These are phyloP conservation scores for Heterobasidion annosum DNA, from an alignment of 1,284 basidiomycete species.

Conservation along the genomic window DNA sequence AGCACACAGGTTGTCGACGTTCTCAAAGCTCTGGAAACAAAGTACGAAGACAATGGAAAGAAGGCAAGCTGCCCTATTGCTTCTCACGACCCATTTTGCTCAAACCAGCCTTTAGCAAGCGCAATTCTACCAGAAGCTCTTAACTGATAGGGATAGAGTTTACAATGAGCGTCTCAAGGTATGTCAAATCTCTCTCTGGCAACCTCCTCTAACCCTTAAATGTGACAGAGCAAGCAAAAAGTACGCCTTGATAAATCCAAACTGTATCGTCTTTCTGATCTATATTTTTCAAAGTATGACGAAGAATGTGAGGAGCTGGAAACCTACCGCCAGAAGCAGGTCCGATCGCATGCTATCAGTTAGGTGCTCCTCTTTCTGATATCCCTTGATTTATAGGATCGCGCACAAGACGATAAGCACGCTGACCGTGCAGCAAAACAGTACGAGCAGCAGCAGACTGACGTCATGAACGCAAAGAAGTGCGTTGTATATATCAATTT, in stretches of 20 bases:
- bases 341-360: neutral
- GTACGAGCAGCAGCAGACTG: conserved; percentile 61
- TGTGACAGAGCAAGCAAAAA: conserved; percentile 62
- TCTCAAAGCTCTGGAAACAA: conserved; percentile 50
- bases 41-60: conserved; percentile 59
- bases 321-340: conserved; percentile 69
- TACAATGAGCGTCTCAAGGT: conserved; percentile 68
- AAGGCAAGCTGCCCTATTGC: conserved; percentile 31
- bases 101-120: conserved; percentile 36
- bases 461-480: conserved; percentile 81
- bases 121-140: conserved; percentile 61
- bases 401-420: conserved; percentile 65
- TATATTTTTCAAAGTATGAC: conserved; percentile 47
- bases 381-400: conserved; percentile 32
- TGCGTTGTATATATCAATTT: conserved; percentile 19
- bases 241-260: conserved; percentile 20
- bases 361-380: neutral
- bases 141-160: conserved; percentile 58
- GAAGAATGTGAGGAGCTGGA: conserved; percentile 68
- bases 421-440: conserved; percentile 66
- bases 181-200: conserved; percentile 6
- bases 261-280: conserved; percentile 6
- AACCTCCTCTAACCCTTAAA: conserved; percentile 1
- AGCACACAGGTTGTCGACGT: conserved; percentile 53
- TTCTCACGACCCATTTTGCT: conserved; percentile 1